These are phyloP conservation scores for Phaeosphaeriaceae sp. DNA, from an alignment of 2,329 filamentous ascomycete genomes.

Conservation along the genomic window DNA sequence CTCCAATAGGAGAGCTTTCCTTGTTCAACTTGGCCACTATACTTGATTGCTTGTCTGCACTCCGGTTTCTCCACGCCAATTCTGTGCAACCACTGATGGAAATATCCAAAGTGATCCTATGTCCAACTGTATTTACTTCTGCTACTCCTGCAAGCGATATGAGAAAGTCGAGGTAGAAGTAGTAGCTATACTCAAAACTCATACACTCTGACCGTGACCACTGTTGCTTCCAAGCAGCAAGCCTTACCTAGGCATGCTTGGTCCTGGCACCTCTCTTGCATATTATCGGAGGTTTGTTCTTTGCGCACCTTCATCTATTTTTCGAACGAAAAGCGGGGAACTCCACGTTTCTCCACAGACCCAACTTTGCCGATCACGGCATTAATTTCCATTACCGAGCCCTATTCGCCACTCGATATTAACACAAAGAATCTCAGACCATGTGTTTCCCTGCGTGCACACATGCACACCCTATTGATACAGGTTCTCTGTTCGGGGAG, in stretches of 20 bases:
- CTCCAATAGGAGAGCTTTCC: not conserved
- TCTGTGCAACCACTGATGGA: not conserved
- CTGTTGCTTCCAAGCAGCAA: not conserved
- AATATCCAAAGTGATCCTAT: not conserved
- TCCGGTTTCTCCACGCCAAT: not conserved
- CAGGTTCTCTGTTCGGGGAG: not conserved
- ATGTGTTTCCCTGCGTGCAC: not conserved
- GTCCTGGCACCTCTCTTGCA: not conserved
- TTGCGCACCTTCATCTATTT: conserved; percentile 4
- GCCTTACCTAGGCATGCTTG: not conserved
- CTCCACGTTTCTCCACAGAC: conserved; percentile 17
- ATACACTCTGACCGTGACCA: too few relatives aligned
- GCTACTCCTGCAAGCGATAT: not conserved
- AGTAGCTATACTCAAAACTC: not conserved
- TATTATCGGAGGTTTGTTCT: conserved; percentile 3
- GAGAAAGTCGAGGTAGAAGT: not conserved
- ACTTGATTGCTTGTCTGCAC: not conserved
- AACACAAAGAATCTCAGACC: conserved; percentile 1
- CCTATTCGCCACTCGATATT: conserved; percentile 4
- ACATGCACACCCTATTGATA: not conserved
- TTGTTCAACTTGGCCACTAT: conserved; percentile 1
- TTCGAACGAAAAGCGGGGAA: conserved; percentile 19
- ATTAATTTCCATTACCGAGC: conserved; percentile 7
- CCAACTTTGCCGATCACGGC: conserved; percentile 5
- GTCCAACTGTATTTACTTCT: not conserved